These are phyloP conservation scores for Hypoxylon sp. DNA, from an alignment of 2,329 filamentous ascomycete genomes.

Conservation along the genomic window DNA sequence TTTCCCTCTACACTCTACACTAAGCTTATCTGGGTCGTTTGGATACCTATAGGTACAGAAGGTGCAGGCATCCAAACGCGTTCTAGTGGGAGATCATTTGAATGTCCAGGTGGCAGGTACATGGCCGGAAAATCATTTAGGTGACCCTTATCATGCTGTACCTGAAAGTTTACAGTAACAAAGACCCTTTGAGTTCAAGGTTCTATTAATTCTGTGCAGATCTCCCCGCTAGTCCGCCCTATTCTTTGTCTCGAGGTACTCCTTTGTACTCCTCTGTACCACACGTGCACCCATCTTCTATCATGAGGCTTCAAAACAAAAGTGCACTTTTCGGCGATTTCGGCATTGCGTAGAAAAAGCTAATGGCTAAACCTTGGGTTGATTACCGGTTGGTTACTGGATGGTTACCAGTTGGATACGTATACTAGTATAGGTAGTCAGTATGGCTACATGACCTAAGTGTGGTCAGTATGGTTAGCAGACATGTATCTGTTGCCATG, in stretches of 20 bases:
- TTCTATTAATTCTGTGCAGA: conserved; percentile 38
- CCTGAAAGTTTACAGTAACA: conserved; percentile 32
- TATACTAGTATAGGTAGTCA: no score
- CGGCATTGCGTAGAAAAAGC: conserved; percentile 27
- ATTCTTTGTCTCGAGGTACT: conserved; percentile 12
- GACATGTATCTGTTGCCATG: no score
- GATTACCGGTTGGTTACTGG: not conserved
- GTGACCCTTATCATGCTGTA: conserved; percentile 16
- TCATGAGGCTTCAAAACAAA: not conserved
- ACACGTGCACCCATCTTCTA: not conserved
- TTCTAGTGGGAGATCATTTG: conserved; percentile 28
- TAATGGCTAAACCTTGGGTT: not conserved
- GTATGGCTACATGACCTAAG: no score
- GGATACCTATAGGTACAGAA: conserved; percentile 22
- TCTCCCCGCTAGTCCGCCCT: conserved; percentile 40
- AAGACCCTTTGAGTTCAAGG: conserved; percentile 29
- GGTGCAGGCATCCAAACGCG: conserved; percentile 19
- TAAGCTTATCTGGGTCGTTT: not conserved
- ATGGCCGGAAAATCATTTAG: not conserved
- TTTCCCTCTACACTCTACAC: not conserved
- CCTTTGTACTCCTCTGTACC: conserved; percentile 11
- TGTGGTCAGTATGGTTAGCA: no score
- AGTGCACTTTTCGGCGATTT: conserved; percentile 33
- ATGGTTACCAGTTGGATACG: not conserved
- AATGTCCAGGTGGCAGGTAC: not conserved